Conservation (phyloP, 1,284 basidiomycete genomes). For the Pseudozyma sp. region DNA sequence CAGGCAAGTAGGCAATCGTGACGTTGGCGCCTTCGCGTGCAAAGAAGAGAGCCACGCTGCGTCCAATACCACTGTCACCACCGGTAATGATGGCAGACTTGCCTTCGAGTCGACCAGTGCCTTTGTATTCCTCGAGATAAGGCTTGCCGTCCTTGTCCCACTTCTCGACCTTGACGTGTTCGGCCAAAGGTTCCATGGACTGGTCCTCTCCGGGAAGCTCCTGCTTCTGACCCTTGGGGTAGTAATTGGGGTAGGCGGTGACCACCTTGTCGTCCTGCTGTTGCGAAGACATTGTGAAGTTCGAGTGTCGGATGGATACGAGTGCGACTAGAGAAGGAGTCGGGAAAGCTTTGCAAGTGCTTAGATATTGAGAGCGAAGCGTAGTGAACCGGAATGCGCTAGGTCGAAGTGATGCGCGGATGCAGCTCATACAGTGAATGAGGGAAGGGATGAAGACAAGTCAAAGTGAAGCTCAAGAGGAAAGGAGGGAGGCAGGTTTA, state of each 20-base stretch:
- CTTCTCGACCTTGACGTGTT: constrained; percentile 73
- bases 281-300: constrained; percentile 34
- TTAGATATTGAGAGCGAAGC: not conserved
- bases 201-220: constrained; percentile 51
- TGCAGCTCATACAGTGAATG: constrained; percentile 6
- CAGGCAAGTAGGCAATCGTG: constrained; percentile 76
- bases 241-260: constrained; percentile 61
- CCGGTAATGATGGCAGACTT: constrained; percentile 76
- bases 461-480: not conserved
- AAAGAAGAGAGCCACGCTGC: constrained; percentile 75
- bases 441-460: not conserved
- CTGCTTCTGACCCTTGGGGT: constrained; percentile 51
- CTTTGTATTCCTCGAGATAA: constrained; percentile 73
- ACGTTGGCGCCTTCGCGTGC: constrained; percentile 77
- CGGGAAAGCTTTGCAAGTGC: not conserved
- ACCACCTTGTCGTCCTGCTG: constrained; percentile 44
- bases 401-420: constrained; percentile 3
- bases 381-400: not conserved
- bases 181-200: constrained; percentile 71
- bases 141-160: constrained; percentile 76
- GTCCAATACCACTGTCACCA: constrained; percentile 76
- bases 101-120: constrained; percentile 73
- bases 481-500: not conserved
- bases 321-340: not conserved
- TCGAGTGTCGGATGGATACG: not conserved